Evolutionary conservation across 495 filamentous ascomycete species (phyloP), one percentile per base, ranked within the genome.

Genomic region (Xylaria acuta): DNA sequence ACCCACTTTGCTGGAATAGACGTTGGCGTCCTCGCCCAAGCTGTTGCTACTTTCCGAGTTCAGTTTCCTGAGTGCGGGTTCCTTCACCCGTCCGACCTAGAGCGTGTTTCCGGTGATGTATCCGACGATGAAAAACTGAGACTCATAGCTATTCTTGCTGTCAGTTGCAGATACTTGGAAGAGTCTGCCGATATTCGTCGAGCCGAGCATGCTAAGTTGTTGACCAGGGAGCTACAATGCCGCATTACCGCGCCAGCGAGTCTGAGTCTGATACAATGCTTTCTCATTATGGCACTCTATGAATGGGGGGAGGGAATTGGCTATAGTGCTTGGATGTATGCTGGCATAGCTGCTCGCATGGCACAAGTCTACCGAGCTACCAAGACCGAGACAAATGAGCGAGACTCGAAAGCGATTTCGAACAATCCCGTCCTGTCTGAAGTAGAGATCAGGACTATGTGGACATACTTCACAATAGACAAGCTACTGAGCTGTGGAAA

Each of bases 31-130:
- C 59, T 69, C 54, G 38, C 54, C 9, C 67, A 62, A 27, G 67
- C 67, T 16, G 53, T 69, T 20, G 56, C 67, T 30, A 69, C 34
- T 6, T 45, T 69, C 56, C 67, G 67, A 3, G 67, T 63, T 11
- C 56, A 63, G 32, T 70, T 70, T 41, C 67, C 67, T 41, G 67
- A 63, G 43, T 70, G 67, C 43, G 67, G 58, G 56, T 70, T 70
- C n/a, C 38, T 62, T 18, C 67, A 63, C 34, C 43, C 56, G 18
- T 51, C 54, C 45, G 58, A 63, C 43, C 43, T 62, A 6, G 67
- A 70, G 67, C 40, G 58, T 8, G 27, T 47, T n/a, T 51, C 56
- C 11, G 66, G 51, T 1, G 51, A 68, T 32, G 25, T 68, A 20
- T 58, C 49, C 49, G 64, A 70, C 59, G 59, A 53, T 2, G 69